Conservation (phyloP, 2,329 filamentous ascomycete species). For the Beauveria sp. region DNA sequence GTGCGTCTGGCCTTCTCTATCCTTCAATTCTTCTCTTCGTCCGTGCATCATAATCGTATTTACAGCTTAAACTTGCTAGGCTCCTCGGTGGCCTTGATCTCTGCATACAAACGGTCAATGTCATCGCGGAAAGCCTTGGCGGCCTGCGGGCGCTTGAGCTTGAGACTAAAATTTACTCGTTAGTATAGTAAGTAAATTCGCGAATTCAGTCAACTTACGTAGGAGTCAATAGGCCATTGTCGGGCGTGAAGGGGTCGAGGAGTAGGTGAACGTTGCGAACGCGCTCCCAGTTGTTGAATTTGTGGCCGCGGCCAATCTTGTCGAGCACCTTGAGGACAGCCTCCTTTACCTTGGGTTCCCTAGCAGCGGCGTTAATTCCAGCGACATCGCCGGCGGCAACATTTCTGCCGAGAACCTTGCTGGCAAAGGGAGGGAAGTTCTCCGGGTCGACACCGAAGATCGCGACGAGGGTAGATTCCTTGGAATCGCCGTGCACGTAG, state of each 20-base stretch:
- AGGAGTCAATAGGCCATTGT: slow-evolving; percentile 82
- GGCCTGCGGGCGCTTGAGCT: slow-evolving; percentile 52
- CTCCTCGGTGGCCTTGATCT: slow-evolving; percentile 35
- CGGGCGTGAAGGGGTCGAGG: slow-evolving; percentile 84
- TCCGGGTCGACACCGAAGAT: slow-evolving; percentile 85
- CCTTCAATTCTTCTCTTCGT: neutral
- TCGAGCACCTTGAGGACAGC: slow-evolving; percentile 75
- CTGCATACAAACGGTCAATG: slow-evolving; percentile 50
- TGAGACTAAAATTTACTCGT: slow-evolving; percentile 36
- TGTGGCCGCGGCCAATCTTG: slow-evolving; percentile 69
- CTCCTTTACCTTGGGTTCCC: slow-evolving; percentile 62
- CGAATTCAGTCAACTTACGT: slow-evolving; percentile 54
- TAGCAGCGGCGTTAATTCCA: slow-evolving; percentile 59
- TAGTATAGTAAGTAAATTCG: neutral
- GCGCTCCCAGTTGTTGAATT: slow-evolving; percentile 88
- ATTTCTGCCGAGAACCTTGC: slow-evolving; percentile 63
- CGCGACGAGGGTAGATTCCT: slow-evolving; percentile 73
- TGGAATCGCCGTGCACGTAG: slow-evolving; percentile 85
- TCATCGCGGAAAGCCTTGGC: slow-evolving; percentile 44
- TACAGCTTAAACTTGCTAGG: slow-evolving; percentile 39
- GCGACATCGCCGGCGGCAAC: slow-evolving; percentile 58
- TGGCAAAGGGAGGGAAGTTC: slow-evolving; percentile 72
- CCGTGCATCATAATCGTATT: neutral
- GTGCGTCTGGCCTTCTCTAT: neutral
- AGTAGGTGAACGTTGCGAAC: slow-evolving; percentile 68